A percentile compares a stretch with the other conserved stretches of the same genome.
These are phyloP conservation scores for Royoungia palumana DNA, from an alignment of 768 basidiomycete genomes.

Conservation along the genomic window DNA sequence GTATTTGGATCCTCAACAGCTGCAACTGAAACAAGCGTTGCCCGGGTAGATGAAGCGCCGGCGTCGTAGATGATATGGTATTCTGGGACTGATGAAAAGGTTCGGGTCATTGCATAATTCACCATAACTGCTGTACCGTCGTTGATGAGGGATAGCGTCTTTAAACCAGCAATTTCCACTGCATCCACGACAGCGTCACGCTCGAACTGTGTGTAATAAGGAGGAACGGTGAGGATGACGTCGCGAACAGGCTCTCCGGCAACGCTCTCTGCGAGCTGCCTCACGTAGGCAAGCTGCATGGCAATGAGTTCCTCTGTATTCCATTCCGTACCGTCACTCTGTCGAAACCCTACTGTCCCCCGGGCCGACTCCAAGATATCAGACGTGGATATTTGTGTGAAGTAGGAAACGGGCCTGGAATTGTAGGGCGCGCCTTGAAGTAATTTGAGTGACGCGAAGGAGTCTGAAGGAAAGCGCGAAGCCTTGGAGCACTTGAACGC, in stretches of 20 bases:
- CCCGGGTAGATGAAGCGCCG: constrained; percentile 78
- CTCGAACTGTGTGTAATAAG: constrained; percentile 87
- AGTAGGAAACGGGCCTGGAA: constrained; percentile 58
- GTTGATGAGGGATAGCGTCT: constrained; percentile 79
- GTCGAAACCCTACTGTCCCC: constrained; percentile 56
- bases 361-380: constrained; percentile 54
- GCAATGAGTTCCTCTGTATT: constrained; percentile 86
- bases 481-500: constrained; percentile 49
- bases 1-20: constrained; percentile 46
- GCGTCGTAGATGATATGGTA: constrained; percentile 94
- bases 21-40: constrained; percentile 72
- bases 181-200: constrained; percentile 91
- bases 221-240: constrained; percentile 85
- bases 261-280: constrained; percentile 75
- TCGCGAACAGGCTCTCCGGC: constrained; percentile 78
- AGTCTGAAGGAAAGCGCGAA: constrained; percentile 84
- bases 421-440: constrained; percentile 70
- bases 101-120: constrained; percentile 96
- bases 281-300: constrained; percentile 91
- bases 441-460: constrained; percentile 82
- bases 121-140: constrained; percentile 95
- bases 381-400: constrained; percentile 51
- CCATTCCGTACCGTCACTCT: constrained; percentile 68
- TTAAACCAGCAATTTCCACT: constrained; percentile 85
- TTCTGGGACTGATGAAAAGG: constrained; percentile 68